These are phyloP conservation scores for Microstroma glucosiphilum DNA, from an alignment of 1,284 basidiomycete genomes.

Conservation along the genomic window DNA sequence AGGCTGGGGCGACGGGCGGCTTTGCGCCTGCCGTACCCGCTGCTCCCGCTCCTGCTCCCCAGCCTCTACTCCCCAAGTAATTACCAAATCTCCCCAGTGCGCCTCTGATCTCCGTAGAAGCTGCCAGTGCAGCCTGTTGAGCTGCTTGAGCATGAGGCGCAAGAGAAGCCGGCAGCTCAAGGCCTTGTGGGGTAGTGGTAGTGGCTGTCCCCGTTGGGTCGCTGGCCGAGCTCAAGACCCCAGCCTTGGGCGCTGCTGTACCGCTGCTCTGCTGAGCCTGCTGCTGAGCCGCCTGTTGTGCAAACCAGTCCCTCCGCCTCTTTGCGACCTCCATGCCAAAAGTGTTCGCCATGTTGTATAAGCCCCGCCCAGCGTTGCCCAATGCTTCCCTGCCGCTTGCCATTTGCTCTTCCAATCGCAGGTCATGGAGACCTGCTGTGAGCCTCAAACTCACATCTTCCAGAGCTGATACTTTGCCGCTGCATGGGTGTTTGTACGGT, in stretches of 20 bases:
- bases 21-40: background rate
- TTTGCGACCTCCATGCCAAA: constrained; percentile 39
- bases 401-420: constrained; percentile 45
- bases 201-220: background rate
- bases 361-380: constrained; percentile 37
- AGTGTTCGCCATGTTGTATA: constrained; percentile 36
- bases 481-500: constrained; percentile 44
- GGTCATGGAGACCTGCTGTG: constrained; percentile 41
- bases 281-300: constrained; percentile 9
- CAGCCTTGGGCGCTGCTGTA: background rate
- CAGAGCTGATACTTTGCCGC: constrained; percentile 40
- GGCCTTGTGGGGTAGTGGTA: constrained; percentile 5
- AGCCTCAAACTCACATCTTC: constrained; percentile 45
- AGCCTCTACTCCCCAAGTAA: constrained; percentile 21
- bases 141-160: constrained; percentile 13
- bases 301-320: constrained; percentile 17
- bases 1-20: too few relatives aligned
- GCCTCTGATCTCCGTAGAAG: constrained; percentile 33
- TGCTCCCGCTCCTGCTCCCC: background rate
- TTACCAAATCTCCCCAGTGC: constrained; percentile 43
- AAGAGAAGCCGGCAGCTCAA: background rate
- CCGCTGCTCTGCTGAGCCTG: background rate
- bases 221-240: constrained; percentile 8
- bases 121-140: constrained; percentile 33
- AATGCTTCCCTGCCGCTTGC: constrained; percentile 41